These are phyloP conservation scores for Fusarium pilosicola DNA, from an alignment of 2,329 filamentous ascomycete genomes.

Conservation along the genomic window DNA sequence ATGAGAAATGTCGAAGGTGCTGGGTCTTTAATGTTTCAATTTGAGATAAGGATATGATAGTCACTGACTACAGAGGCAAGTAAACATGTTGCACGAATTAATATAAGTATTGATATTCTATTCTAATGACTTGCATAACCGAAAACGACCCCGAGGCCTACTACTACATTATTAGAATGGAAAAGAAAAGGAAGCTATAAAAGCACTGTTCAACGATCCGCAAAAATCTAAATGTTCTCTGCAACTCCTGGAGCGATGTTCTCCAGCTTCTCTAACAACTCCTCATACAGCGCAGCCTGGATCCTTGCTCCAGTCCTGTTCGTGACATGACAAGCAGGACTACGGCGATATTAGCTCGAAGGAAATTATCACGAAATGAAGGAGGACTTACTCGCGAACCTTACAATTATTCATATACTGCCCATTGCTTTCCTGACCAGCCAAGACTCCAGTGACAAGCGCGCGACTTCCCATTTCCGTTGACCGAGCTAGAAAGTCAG, in stretches of 20 bases:
- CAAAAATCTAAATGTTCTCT: not conserved
- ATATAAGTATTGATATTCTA: not conserved
- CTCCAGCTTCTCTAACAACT: slow-evolving; percentile 50
- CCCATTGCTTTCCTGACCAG: slow-evolving; percentile 47
- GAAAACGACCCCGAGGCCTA: accelerated
- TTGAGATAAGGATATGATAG: accelerated
- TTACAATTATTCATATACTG: slow-evolving; percentile 50
- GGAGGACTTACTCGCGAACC: slow-evolving; percentile 33
- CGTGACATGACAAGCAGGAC: slow-evolving; percentile 46
- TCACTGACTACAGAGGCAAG: not conserved
- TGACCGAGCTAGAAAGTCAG: slow-evolving; percentile 51
- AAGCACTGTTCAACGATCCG: accelerated
- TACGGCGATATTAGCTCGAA: not conserved
- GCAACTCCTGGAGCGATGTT: slow-evolving; percentile 20
- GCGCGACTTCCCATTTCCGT: slow-evolving; percentile 56
- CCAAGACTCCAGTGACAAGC: slow-evolving; percentile 45
- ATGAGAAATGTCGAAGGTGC: not conserved
- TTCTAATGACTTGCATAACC: accelerated
- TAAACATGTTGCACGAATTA: accelerated
- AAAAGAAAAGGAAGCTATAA: too few species aligned
- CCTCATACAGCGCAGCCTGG: slow-evolving; percentile 47
- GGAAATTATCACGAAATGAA: not conserved
- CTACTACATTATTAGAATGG: accelerated
- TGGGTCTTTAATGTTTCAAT: not conserved
- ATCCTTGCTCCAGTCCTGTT: slow-evolving; percentile 44